Conservation (phyloP, 345 rosid genomes). For the Aquilaria sinensis region DNA sequence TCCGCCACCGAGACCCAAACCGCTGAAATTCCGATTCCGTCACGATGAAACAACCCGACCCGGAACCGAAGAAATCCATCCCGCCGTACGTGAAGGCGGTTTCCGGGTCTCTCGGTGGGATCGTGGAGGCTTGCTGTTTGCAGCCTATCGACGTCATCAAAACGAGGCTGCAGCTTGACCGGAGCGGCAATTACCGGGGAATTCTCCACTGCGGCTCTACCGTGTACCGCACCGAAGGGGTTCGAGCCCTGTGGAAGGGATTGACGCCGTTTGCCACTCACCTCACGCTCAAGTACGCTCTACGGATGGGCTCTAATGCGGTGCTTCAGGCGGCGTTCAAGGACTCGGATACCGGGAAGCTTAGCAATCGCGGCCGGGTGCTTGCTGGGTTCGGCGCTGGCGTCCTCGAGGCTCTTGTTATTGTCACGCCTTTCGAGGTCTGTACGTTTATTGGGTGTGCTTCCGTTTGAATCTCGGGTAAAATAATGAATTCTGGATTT, state of each 20-base stretch:
- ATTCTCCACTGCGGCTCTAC: constrained; percentile 77
- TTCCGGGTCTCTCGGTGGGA: constrained; percentile 85
- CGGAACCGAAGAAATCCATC: constrained; percentile 24
- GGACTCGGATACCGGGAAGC: constrained; percentile 68
- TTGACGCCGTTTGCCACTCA: constrained; percentile 95
- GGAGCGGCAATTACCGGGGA: constrained; percentile 59
- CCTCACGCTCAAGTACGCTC: constrained; percentile 79
- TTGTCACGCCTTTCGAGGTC: constrained; percentile 97
- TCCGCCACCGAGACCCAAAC: not conserved
- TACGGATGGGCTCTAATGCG: constrained; percentile 94
- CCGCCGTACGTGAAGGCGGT: constrained; percentile 92
- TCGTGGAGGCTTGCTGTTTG: constrained; percentile 81
- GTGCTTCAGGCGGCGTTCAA: constrained; percentile 65
- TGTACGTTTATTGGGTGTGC: not conserved
- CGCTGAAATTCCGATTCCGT: not conserved
- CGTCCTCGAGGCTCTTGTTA: constrained; percentile 87
- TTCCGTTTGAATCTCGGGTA: too few species aligned
- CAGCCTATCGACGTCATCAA: constrained; percentile 97
- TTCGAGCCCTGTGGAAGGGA: constrained; percentile 90
- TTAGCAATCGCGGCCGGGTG: constrained; percentile 52
- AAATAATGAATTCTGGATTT: too few species aligned
- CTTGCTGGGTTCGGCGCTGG: constrained; percentile 93
- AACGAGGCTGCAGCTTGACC: constrained; percentile 87
- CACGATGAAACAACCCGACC: constrained; percentile 5
- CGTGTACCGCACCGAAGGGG: constrained; percentile 61